phyloP scores from a whole-genome alignment of 2,329 filamentous ascomycete genomes.

The Aspergillus ibericus region DNA sequence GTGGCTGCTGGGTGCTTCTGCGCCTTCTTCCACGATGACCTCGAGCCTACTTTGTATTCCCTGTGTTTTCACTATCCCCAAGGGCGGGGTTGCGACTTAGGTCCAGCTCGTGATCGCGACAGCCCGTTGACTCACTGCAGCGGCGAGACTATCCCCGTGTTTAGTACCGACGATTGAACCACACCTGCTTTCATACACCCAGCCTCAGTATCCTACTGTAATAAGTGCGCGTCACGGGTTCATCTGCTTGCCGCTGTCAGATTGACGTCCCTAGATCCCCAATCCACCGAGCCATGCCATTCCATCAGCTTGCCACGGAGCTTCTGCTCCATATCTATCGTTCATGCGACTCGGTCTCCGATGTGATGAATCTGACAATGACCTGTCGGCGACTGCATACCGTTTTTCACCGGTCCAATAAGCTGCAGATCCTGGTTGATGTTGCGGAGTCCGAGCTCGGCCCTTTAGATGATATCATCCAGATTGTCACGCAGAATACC shows the following conservation, averaged over 20 bases:
- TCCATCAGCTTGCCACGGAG: slow-evolving; percentile 59
- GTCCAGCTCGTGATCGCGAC: slow-evolving; percentile 18
- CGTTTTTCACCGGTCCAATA: slow-evolving; percentile 55
- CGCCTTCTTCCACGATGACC: slow-evolving; percentile 6
- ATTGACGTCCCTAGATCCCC: background rate
- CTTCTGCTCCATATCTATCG: slow-evolving; percentile 58
- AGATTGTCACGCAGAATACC: slow-evolving; percentile 61
- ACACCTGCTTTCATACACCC: background rate
- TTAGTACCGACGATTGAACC: background rate
- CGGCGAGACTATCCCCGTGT: slow-evolving; percentile 11
- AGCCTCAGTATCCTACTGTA: background rate
- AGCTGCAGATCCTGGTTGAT: slow-evolving; percentile 54
- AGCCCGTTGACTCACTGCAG: slow-evolving; percentile 19
- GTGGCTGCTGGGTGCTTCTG: slow-evolving; percentile 15
- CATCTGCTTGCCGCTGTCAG: background rate
- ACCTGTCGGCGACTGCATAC: slow-evolving; percentile 56
- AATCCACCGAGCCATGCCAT: slow-evolving; percentile 46
- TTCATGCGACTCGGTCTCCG: slow-evolving; percentile 52
- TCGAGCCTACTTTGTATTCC: slow-evolving; percentile 5
- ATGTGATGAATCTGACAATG: slow-evolving; percentile 55
- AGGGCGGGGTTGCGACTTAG: slow-evolving; percentile 35
- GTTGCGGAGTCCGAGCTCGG: slow-evolving; percentile 59
- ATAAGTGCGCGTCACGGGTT: background rate
- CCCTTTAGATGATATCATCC: slow-evolving; percentile 58
- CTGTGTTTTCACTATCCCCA: slow-evolving; percentile 28